A percentile compares a stretch with the other conserved stretches of the same genome.
Evolutionary conservation across 2,329 filamentous ascomycete species (phyloP).

Genomic region (Monilinia laxa): DNA sequence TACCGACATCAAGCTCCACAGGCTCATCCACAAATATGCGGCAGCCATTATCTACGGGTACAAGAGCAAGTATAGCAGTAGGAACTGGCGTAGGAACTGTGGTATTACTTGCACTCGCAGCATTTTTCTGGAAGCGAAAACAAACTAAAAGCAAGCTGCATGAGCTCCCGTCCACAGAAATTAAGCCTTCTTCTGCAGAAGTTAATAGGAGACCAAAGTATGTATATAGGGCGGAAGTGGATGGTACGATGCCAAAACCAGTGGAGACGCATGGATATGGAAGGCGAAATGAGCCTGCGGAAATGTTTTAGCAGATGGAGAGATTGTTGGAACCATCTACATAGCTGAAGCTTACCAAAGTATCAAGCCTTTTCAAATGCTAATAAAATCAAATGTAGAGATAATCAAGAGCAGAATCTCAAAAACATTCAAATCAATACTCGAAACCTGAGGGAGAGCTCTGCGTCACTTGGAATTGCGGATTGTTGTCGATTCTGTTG

Average conservation of each 20-base stretch:
- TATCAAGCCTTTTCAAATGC: not conserved
- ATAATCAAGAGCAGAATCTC: too few relatives aligned
- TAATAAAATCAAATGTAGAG: not conserved
- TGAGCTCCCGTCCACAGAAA: not conserved
- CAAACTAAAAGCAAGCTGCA: not conserved
- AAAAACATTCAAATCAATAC: not conserved
- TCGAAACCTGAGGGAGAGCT: too few relatives aligned
- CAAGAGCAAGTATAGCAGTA: not conserved
- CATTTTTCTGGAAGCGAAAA: constrained; percentile 4
- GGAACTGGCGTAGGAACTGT: not conserved
- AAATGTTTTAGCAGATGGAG: not conserved
- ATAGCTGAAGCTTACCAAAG: too few relatives aligned
- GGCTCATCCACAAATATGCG: not conserved
- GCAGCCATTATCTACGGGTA: not conserved
- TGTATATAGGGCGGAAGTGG: constrained; percentile 9
- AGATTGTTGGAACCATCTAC: not conserved
- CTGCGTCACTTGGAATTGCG: too few relatives aligned
- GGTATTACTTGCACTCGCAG: not conserved
- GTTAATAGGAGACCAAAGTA: not conserved
- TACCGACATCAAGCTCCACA: not conserved
- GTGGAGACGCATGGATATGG: not conserved
- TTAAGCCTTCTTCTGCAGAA: not conserved
- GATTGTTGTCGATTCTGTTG: too few relatives aligned
- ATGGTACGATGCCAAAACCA: not conserved
- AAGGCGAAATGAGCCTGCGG: not conserved